Evolutionary conservation across 2,329 filamentous ascomycete genomes (phyloP), one percentile per base, ranked within the genome.

Genomic region (Ascochyta koolunga): DNA sequence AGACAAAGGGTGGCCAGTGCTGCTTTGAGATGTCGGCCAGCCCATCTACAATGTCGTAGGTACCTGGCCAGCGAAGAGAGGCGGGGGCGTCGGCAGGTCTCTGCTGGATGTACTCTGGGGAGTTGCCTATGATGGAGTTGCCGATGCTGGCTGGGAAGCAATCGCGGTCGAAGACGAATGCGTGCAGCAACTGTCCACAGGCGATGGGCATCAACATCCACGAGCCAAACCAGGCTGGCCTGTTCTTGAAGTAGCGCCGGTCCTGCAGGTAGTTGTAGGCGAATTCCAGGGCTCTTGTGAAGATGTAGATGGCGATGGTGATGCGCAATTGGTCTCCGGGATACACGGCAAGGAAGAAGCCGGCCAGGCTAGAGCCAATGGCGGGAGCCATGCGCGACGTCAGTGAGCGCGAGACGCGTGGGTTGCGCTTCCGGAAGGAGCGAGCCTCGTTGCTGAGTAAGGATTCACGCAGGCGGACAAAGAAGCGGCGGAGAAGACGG

Each of bases 401-500:
- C 52, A 99, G 80, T 0, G 89, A 85, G 18, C 80, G 81, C 0
- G 90, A 83, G 11, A 92, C 85, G 16, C 85, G 84, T 0, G 93
- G 93, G 67, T 98, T 97, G 48, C 93, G 88, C 52, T 83, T 80
- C 13, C 92, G 85, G 76, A 98, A 97, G 0, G 90, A 88, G 49
- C 84, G 83, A 1, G 93, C 91, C 51, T 90, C 85, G n/a, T 90
- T 84, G 31, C 89, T 87, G 36, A 96, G 85, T 4, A 99, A 81
- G 60, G 91, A 91, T 1, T 84, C 81, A 41, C 93, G 88, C 37
- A 98, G 79, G 24, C 91, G 86, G 22, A 85, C 84, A 66, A 98
- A 90, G 80, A 98, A 96, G 54, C 93, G 90, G 77, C 93, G 91
- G 22, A 98, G 86, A 1, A 96, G 81, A 25, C 95, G 87, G 73